Percentiles rank a stretch among this genome's conserved stretches.
Evolutionary conservation across 495 filamentous ascomycete genomes (phyloP).

Genomic region (Lophiotrema nucula): DNA sequence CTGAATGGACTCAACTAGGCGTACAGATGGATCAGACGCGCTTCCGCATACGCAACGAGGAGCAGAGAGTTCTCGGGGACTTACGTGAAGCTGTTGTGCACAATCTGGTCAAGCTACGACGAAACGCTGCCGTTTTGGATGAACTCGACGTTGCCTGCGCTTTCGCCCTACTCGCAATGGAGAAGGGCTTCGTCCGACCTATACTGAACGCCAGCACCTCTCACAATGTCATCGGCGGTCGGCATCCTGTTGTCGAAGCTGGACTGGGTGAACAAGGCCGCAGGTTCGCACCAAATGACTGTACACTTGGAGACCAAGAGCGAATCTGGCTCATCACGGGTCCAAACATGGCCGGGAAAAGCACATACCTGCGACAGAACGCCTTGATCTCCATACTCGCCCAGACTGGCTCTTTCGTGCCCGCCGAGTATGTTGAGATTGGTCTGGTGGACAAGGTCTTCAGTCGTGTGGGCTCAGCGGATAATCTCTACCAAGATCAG

Average conservation of each 20-base stretch:
- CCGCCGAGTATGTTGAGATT: conserved; percentile 77
- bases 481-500: conserved; percentile 87
- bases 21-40: conserved; percentile 68
- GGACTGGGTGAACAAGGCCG: conserved; percentile 77
- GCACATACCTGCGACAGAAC: conserved; percentile 91
- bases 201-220: conserved; percentile 54
- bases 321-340: conserved; percentile 87
- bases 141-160: conserved; percentile 86
- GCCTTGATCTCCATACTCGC: conserved; percentile 90
- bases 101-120: conserved; percentile 77
- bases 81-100: conserved; percentile 73
- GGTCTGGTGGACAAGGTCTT: conserved; percentile 91
- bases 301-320: conserved; percentile 64
- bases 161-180: conserved; percentile 72
- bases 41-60: conserved; percentile 74
- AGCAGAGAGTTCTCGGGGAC: conserved; percentile 67
- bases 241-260: conserved; percentile 85
- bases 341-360: conserved; percentile 99
- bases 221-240: conserved; percentile 74
- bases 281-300: conserved; percentile 83
- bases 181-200: conserved; percentile 71
- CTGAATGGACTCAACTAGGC: conserved; percentile 81
- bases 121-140: conserved; percentile 84
- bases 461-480: conserved; percentile 79
- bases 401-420: conserved; percentile 88